Evolutionary conservation across 495 filamentous ascomycete genomes (phyloP).

Genomic region (Penicilliopsis zonata): DNA sequence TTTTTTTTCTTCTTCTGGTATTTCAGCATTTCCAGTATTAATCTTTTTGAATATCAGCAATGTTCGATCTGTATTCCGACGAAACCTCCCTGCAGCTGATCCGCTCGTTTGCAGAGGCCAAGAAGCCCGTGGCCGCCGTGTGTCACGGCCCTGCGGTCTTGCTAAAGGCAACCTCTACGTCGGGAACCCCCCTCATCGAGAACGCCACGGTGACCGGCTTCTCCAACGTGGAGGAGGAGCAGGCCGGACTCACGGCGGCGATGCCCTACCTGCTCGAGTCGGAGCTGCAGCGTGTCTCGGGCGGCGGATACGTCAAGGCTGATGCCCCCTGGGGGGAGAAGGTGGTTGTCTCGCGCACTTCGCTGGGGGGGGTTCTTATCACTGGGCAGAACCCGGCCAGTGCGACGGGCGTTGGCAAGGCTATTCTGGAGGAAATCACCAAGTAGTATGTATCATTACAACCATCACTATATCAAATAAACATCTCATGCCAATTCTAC

Average conservation of each 20-base stretch:
- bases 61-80: slow-evolving; percentile 46
- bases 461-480: too few relatives aligned
- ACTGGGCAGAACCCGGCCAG: slow-evolving; percentile 57
- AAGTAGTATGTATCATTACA: too few relatives aligned
- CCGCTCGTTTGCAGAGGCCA: slow-evolving; percentile 36
- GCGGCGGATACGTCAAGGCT: slow-evolving; percentile 38
- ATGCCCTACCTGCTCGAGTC: slow-evolving; percentile 50
- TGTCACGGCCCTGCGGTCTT: slow-evolving; percentile 50
- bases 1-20: not conserved
- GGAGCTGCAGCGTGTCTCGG: slow-evolving; percentile 27
- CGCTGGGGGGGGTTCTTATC: slow-evolving; percentile 34
- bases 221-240: slow-evolving; percentile 47
- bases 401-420: slow-evolving; percentile 43
- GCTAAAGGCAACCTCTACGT: slow-evolving; percentile 33
- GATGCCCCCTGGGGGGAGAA: slow-evolving; percentile 32
- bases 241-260: slow-evolving; percentile 16
- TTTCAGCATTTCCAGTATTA: not conserved
- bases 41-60: slow-evolving; percentile 19
- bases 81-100: slow-evolving; percentile 32
- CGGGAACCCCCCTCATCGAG: slow-evolving; percentile 31
- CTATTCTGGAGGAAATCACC: slow-evolving; percentile 26
- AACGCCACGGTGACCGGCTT: slow-evolving; percentile 44
- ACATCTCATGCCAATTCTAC: too few relatives aligned
- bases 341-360: slow-evolving; percentile 35
- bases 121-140: slow-evolving; percentile 44